These are phyloP conservation scores for Turnera subulata DNA, from an alignment of 345 rosid species.

Conservation along the genomic window DNA sequence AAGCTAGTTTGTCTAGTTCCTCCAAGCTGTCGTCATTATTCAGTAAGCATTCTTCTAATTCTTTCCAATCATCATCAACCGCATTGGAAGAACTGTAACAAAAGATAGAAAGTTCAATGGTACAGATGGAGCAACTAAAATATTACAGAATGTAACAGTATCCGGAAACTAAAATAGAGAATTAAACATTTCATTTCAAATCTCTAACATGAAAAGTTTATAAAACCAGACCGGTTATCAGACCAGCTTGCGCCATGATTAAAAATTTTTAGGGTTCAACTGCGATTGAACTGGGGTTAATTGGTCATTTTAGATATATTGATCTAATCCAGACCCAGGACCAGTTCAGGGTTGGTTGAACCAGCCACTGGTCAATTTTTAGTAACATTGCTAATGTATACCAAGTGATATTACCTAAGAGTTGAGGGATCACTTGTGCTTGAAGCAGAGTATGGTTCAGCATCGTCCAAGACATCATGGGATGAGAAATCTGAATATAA, in stretches of 20 bases:
- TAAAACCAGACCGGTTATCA: too few species aligned
- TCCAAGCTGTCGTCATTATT: slow-evolving; percentile 41
- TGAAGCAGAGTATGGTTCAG: slow-evolving; percentile 22
- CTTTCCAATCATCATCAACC: slow-evolving; percentile 27
- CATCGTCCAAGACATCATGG: slow-evolving; percentile 28
- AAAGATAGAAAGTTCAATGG: slow-evolving; percentile 5
- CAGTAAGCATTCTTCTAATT: slow-evolving; percentile 34
- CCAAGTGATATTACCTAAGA: slow-evolving; percentile 37
- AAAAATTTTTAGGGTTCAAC: too few species aligned
- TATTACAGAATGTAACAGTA: neutral
- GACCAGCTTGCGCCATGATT: too few species aligned
- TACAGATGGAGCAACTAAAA: slow-evolving; percentile 11
- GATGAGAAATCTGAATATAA: slow-evolving; percentile 59
- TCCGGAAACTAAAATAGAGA: neutral
- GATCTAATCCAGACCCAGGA: too few species aligned
- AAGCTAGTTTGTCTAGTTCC: slow-evolving; percentile 67
- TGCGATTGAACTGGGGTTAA: too few species aligned
- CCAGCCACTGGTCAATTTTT: too few species aligned
- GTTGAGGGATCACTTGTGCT: slow-evolving; percentile 25
- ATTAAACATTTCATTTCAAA: neutral
- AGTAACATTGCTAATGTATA: too few species aligned
- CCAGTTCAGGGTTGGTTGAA: too few species aligned
- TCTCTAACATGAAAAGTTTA: too few species aligned
- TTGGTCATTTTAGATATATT: too few species aligned
- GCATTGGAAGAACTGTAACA: slow-evolving; percentile 22